phyloP scores from a whole-genome alignment of 768 basidiomycete genomes.

The Suillus discolor region DNA sequence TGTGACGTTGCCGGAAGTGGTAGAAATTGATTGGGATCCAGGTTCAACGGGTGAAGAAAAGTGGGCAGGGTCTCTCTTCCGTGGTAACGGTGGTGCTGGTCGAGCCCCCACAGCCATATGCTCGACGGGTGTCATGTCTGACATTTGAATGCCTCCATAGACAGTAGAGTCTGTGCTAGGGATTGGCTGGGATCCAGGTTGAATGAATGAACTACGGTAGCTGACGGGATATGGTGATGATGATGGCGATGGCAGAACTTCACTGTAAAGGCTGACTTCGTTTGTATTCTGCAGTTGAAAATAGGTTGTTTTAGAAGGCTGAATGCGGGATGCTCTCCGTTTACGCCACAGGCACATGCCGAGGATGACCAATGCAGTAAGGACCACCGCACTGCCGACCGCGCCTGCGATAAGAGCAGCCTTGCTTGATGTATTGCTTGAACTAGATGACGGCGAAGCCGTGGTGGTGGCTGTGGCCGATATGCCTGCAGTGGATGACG shows the following conservation, averaged over 20 bases:
- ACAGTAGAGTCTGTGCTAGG: conserved; percentile 19
- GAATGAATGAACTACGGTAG: conserved; percentile 26
- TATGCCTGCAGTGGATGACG: conserved; percentile 45
- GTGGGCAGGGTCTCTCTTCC: conserved; percentile 21
- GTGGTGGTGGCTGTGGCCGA: neutral
- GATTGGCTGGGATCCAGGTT: conserved; percentile 22
- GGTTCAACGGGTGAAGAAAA: conserved; percentile 14
- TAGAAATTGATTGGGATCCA: conserved; percentile 3
- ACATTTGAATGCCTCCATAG: conserved; percentile 20
- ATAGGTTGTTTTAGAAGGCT: conserved; percentile 24
- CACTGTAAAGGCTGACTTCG: conserved; percentile 12
- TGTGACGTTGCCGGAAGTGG: neutral
- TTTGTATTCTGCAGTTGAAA: conserved; percentile 38
- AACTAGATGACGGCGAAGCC: conserved; percentile 20
- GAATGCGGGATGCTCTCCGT: conserved; percentile 20
- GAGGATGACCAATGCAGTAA: conserved; percentile 49
- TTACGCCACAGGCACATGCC: conserved; percentile 47
- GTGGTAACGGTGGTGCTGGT: conserved; percentile 36
- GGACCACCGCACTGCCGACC: conserved; percentile 52
- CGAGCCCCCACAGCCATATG: neutral
- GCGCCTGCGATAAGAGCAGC: conserved; percentile 50
- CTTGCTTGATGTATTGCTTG: conserved; percentile 22
- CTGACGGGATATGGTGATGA: neutral
- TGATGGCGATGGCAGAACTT: conserved; percentile 18
- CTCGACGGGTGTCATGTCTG: conserved; percentile 30